Conservation (phyloP, 768 basidiomycete species). For the Dacryopinax primogenitus region DNA sequence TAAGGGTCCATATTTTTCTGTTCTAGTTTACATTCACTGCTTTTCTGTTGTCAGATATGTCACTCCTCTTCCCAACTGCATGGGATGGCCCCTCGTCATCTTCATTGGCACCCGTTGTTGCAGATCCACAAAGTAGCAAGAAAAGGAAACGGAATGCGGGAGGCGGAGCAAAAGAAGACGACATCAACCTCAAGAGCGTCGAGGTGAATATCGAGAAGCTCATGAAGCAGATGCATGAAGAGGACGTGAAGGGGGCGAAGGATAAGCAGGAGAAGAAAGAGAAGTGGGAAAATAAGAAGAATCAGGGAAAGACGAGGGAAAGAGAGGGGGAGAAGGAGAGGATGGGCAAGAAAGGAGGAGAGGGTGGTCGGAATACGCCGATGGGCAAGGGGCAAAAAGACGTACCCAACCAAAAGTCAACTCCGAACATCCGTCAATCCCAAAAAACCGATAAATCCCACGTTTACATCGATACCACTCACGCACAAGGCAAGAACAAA, state of each 20-base stretch:
- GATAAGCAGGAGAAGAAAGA: background rate
- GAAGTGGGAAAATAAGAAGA: background rate
- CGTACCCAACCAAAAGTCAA: no score
- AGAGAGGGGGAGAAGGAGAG: background rate
- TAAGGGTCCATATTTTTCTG: background rate
- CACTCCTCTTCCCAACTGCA: background rate
- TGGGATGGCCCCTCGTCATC: constrained; percentile 7
- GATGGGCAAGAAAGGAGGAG: background rate
- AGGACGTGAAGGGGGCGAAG: constrained; percentile 5
- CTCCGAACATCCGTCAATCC: no score
- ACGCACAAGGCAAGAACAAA: background rate
- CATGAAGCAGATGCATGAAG: constrained; percentile 8
- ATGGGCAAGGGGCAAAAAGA: background rate
- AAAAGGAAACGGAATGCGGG: constrained; percentile 9
- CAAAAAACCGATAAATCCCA: no score
- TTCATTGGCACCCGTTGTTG: background rate
- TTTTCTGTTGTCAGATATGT: background rate
- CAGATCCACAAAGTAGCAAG: background rate
- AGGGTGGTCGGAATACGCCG: no score
- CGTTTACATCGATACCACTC: no score
- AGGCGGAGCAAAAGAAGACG: background rate
- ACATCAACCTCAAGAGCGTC: background rate
- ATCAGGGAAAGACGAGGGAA: constrained; percentile 4
- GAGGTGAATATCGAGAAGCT: constrained; percentile 13
- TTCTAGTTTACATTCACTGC: background rate